Evolutionary conservation across 768 basidiomycete genomes (phyloP).

Genomic region (Podaxis sp.): DNA sequence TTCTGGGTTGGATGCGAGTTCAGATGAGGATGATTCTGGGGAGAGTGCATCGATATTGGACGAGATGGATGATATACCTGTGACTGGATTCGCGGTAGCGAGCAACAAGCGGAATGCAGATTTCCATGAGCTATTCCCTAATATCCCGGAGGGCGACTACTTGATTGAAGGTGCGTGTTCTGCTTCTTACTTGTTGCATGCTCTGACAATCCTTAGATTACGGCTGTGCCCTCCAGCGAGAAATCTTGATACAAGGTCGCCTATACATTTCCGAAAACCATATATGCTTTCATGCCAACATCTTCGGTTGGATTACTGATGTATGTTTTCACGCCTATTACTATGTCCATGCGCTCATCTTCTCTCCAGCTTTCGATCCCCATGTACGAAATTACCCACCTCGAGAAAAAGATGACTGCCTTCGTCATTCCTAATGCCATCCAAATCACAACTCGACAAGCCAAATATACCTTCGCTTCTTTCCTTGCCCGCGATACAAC

Average conservation of each 20-base stretch:
- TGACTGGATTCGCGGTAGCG: conserved; percentile 96
- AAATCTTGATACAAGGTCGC: conserved; percentile 95
- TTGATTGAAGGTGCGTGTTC: conserved; percentile 84
- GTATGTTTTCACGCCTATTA: conserved; percentile 48
- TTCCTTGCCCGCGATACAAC: conserved; percentile 96
- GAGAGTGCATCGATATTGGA: conserved; percentile 39
- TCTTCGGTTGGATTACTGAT: conserved; percentile 98
- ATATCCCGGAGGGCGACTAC: conserved; percentile 92
- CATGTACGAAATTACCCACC: conserved; percentile 78
- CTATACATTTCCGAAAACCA: conserved; percentile 98
- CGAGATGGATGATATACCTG: conserved; percentile 78
- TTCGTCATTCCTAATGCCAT: conserved; percentile 98
- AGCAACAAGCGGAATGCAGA: conserved; percentile 93
- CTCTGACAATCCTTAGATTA: conserved; percentile 63
- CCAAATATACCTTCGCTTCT: conserved; percentile 93
- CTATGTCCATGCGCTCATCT: conserved; percentile 1
- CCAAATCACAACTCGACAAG: conserved; percentile 77
- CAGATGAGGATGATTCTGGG: conserved; percentile 28
- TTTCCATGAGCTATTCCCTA: conserved; percentile 92
- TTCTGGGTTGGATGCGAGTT: conserved; percentile 36
- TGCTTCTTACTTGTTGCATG: conserved; percentile 10
- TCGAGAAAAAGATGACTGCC: conserved; percentile 98
- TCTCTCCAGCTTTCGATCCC: conserved; percentile 75
- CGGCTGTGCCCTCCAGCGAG: conserved; percentile 94
- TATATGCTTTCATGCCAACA: conserved; percentile 99